Percentiles rank a stretch among this genome's conserved stretches.
These are phyloP conservation scores for Brettanomyces naardenensis DNA, from an alignment of 805 yeast genomes.

Conservation along the genomic window DNA sequence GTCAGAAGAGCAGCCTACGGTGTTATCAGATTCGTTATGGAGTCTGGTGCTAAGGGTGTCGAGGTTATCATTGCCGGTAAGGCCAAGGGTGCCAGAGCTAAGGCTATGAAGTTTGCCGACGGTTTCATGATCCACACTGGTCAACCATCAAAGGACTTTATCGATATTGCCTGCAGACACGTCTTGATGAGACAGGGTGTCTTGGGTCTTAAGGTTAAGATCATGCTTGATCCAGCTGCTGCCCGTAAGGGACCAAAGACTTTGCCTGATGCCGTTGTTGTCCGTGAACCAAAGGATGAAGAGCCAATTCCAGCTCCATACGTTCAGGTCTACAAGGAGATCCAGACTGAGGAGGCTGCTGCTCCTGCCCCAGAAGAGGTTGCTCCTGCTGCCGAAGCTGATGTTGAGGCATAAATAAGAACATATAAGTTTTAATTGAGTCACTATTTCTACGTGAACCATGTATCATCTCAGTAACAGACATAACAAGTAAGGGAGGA, in stretches of 20 bases:
- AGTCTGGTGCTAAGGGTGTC: slow-evolving; percentile 99
- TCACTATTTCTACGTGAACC: not conserved
- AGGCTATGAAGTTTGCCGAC: slow-evolving; percentile 99
- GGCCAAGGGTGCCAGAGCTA: slow-evolving; percentile 99
- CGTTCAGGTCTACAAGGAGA: slow-evolving; percentile 63
- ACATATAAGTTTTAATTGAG: not conserved
- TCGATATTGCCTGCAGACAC: slow-evolving; percentile 98
- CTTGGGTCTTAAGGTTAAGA: slow-evolving; percentile 98
- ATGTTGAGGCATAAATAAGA: slow-evolving; percentile 3
- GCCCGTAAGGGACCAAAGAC: slow-evolving; percentile 82
- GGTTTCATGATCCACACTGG: slow-evolving; percentile 99
- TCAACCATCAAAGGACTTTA: slow-evolving; percentile 99
- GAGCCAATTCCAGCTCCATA: slow-evolving; percentile 71
- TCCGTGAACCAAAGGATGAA: slow-evolving; percentile 93
- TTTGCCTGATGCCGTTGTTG: slow-evolving; percentile 91
- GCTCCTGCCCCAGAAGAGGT: slow-evolving; percentile 25
- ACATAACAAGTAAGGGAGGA: not conserved
- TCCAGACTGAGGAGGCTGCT: slow-evolving; percentile 26
- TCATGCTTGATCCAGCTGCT: slow-evolving; percentile 96
- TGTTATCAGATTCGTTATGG: slow-evolving; percentile 99
- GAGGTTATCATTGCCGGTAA: slow-evolving; percentile 99
- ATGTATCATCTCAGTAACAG: too few species aligned
- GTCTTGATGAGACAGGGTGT: slow-evolving; percentile 99
- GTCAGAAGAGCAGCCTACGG: slow-evolving; percentile 99
- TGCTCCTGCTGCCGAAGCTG: slow-evolving; percentile 15